Evolutionary conservation across 164 flowering plant genomes (phyloP), one percentile per base, ranked within the genome.

Genomic region (Magnolia changhungtana): DNA sequence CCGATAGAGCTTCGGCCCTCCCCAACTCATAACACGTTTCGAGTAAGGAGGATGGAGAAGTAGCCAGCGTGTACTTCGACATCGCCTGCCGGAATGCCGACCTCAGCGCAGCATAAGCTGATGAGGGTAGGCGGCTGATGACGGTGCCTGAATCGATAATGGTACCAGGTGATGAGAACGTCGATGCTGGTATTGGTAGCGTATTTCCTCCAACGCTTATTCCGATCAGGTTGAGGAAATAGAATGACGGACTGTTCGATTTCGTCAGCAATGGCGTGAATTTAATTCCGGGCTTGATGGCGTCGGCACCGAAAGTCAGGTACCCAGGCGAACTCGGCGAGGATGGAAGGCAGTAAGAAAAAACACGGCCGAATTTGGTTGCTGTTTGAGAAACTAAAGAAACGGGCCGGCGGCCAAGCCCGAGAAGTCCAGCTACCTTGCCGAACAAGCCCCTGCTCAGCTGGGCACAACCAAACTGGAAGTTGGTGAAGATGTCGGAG

Each of bases 301-400:
- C 72, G 8, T 71, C 16, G 2, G 18, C 16, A 2, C 83, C 83
- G 50, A 81, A 78, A 19, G 71, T 52, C 11, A 81, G 66, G 31
- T 66, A 76, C 4, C 78, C 80, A 50, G 73, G 5, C 6, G 80
- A 67, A 29, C 72, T 51, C 0, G 74, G 24, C 1, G 63, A 2
- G 7, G 88, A 81, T 45, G 98, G 97, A 50, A 95, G 83, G 76
- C 97, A 95, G 75, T 95, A 95, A 7, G 96, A 92, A 85, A 95
- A 92, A 78, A 90, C 86, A 5, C 95, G 95, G 6, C 87, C 89
- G 75, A 90, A 92, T 0, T 78, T 13, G 4, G 75, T 23, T 6
- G 67, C 73, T 31, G 93, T 88, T 77, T 95, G 98, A 65, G 92
- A 82, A 76, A 91, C 76, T 73, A 95, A 50, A 18, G 98, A 92